A percentile compares a stretch with the other conserved stretches of the same genome.
Evolutionary conservation across 179 eudicot species (phyloP).

Genomic region (Beta macrorhiza): DNA sequence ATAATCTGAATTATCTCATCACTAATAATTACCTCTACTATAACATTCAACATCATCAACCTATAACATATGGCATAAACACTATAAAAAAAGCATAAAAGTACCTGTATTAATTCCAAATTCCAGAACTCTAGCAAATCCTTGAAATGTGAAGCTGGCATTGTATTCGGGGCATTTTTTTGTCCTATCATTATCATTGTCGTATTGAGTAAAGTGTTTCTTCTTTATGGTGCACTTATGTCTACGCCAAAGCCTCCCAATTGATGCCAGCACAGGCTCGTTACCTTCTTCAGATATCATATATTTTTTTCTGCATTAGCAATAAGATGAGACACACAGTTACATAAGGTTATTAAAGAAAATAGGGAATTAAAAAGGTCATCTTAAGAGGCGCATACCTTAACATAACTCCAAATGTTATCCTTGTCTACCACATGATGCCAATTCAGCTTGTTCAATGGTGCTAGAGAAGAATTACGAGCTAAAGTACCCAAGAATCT

Average conservation of each 20-base stretch:
- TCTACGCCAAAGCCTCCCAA: constrained; percentile 5
- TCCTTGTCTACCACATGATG: background rate
- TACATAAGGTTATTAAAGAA: background rate
- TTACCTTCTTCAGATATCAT: background rate
- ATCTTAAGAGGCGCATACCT: background rate
- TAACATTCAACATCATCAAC: too few relatives aligned
- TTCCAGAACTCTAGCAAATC: background rate
- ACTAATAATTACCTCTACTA: too few relatives aligned
- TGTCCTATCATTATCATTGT: background rate
- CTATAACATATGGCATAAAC: too few relatives aligned
- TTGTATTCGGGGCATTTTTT: background rate
- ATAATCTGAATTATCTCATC: too few relatives aligned
- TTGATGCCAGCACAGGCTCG: background rate
- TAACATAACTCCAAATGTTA: constrained; percentile 1
- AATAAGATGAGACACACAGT: background rate
- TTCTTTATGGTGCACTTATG: background rate
- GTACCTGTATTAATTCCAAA: background rate
- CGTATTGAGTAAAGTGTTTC: background rate
- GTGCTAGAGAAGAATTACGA: background rate
- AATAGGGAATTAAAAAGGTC: background rate
- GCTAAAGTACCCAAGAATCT: background rate
- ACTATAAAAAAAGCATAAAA: background rate
- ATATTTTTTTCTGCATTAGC: constrained; percentile 1
- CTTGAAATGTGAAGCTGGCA: background rate
- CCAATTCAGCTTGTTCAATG: constrained; percentile 4